Base-by-base conservation (phyloP, 305 asterid species). In the Fraxinus floribunda region DNA sequence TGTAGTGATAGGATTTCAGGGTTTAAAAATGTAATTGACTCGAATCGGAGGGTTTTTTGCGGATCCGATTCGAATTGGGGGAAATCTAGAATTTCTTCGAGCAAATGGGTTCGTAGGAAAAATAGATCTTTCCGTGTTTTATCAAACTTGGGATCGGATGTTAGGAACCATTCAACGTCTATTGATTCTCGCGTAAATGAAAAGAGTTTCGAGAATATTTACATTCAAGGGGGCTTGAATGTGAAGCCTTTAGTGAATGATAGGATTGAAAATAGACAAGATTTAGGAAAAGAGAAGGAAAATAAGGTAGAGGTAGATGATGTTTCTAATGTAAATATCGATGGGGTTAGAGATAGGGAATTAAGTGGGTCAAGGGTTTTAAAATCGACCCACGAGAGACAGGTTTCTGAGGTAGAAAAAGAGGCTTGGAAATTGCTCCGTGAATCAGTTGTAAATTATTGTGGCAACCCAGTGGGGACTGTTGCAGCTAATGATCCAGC, bases 101-200 rank as follows among this genome's bases (percentile, higher is more conserved):
- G 74, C 83, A 78, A 78, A 79, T 64, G 79, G 75, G 64, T 62
- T 79, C 79, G 79, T 77, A 85, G 77, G 29, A 87, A 78, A n/a
- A 39, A 7, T 46, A 76, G 75, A 30, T 85, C 73, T 79, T 7
- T 66, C 7, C 83, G 78, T 81, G 84, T 83, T 44, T 71, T 85
- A 80, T 88, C 90, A 22, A 86, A 86, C 83, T 90, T 89, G 66
- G 91, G 90, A 1, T 90, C 92, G 8, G 88, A 89, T 83, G 60
- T 77, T 60, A 88, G 92, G 81, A 83, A 82, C 78, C 83, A 88
- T 68, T 89, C 94, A 8, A 86, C 79, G 71, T 88, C 91, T 18
- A 88, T 87, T 57, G 92, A 86, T 29, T 81, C 94, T 83, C 85
- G 60, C 46, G 86, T 84, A 62, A 88, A 86, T 35, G 90, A 86